phyloP scores from a whole-genome alignment of 345 rosid genomes.

The Gossypium anomalum region DNA sequence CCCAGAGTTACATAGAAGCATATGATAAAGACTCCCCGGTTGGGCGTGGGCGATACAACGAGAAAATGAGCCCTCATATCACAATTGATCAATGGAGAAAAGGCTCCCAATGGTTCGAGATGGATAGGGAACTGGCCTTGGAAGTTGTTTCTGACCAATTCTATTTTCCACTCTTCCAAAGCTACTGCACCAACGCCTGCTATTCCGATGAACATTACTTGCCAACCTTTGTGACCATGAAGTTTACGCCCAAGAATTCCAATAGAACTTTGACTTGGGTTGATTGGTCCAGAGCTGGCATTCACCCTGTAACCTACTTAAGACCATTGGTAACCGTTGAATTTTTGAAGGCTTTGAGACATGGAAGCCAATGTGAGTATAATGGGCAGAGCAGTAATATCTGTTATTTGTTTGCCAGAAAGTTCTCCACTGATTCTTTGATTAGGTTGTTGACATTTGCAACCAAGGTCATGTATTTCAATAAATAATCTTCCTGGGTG shows the following conservation, averaged over 20 bases:
- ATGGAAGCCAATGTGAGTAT: constrained; percentile 38
- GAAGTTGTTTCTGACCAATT: constrained; percentile 51
- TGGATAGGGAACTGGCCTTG: constrained; percentile 52
- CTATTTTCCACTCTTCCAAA: constrained; percentile 52
- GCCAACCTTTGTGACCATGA: constrained; percentile 54
- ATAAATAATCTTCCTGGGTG: background rate
- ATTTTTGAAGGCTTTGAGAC: constrained; percentile 51
- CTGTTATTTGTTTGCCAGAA: constrained; percentile 77
- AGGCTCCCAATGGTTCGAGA: constrained; percentile 85
- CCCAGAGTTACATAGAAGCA: constrained; percentile 44
- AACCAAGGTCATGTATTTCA: constrained; percentile 40
- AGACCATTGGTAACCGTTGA: constrained; percentile 42
- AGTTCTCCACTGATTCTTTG: constrained; percentile 55
- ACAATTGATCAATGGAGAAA: constrained; percentile 62
- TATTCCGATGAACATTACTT: constrained; percentile 77
- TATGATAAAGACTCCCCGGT: constrained; percentile 47
- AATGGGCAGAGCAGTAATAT: constrained; percentile 47
- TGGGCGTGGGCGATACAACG: constrained; percentile 66
- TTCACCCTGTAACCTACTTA: constrained; percentile 35
- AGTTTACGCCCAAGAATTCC: constrained; percentile 34
- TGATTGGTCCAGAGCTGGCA: constrained; percentile 47
- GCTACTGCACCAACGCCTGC: constrained; percentile 45
- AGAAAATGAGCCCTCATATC: constrained; percentile 49
- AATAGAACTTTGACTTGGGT: constrained; percentile 80
- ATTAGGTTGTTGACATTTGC: constrained; percentile 55